phyloP scores from a whole-genome alignment of 1,284 basidiomycete species.

The Puccinia polysora region DNA sequence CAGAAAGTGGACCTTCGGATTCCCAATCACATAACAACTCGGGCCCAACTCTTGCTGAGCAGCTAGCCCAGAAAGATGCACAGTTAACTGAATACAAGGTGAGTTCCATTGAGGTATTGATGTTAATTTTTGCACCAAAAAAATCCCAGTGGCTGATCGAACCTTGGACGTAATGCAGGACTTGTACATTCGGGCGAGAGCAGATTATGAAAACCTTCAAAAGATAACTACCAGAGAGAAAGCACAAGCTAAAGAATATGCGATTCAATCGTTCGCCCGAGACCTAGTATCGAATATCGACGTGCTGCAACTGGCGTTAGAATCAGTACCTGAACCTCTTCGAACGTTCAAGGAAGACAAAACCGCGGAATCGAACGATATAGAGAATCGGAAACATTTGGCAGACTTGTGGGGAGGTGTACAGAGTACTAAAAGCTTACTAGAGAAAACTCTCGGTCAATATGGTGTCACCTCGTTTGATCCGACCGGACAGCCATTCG shows the following conservation, averaged over 20 bases:
- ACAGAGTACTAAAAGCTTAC: conserved; percentile 80
- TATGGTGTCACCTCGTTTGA: conserved; percentile 88
- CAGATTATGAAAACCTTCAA: conserved; percentile 91
- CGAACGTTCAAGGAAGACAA: background rate
- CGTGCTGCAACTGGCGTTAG: conserved; percentile 78
- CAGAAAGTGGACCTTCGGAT: background rate
- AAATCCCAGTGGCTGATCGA: background rate
- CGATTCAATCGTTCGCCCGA: conserved; percentile 79
- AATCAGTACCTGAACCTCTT: conserved; percentile 63
- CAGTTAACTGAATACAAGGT: conserved; percentile 41
- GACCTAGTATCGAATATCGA: conserved; percentile 90
- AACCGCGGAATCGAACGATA: conserved; percentile 30
- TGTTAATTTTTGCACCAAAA: background rate
- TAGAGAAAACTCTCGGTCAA: conserved; percentile 82
- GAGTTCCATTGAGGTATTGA: background rate
- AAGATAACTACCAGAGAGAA: conserved; percentile 84
- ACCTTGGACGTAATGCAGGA: conserved; percentile 44
- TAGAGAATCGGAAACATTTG: conserved; percentile 58
- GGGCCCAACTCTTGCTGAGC: background rate
- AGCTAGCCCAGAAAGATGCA: conserved; percentile 38
- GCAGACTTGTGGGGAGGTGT: conserved; percentile 76
- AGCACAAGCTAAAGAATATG: conserved; percentile 84
- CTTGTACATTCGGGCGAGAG: conserved; percentile 54
- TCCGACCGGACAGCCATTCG: conserved; percentile 84
- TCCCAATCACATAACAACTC: background rate